phyloP scores from a whole-genome alignment of 495 filamentous ascomycete species.

The Penicillium flavigenum region DNA sequence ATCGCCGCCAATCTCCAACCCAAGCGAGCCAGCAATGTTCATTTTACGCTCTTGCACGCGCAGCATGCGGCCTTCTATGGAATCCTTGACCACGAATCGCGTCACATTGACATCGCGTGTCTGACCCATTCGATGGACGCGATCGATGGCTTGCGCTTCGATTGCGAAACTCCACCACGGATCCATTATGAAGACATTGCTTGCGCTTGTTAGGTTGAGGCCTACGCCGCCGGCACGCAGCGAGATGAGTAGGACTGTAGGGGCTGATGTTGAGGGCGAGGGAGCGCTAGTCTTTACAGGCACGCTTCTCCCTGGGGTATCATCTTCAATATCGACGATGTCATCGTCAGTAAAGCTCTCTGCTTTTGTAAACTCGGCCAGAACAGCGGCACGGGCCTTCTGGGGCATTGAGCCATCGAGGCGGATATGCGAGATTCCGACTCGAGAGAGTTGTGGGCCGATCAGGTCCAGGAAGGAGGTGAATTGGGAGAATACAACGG shows the following conservation, averaged over 20 bases:
- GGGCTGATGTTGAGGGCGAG: slow-evolving; percentile 18
- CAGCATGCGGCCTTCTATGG: slow-evolving; percentile 93
- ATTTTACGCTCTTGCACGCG: slow-evolving; percentile 92
- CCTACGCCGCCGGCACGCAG: slow-evolving; percentile 92
- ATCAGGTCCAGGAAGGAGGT: slow-evolving; percentile 94
- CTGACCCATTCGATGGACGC: slow-evolving; percentile 98
- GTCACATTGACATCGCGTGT: slow-evolving; percentile 78
- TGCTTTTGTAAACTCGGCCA: slow-evolving; percentile 63
- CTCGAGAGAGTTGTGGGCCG: slow-evolving; percentile 66
- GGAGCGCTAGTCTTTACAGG: slow-evolving; percentile 31
- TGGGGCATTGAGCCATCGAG: slow-evolving; percentile 91
- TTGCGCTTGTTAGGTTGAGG: slow-evolving; percentile 85
- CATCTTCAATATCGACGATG: slow-evolving; percentile 32
- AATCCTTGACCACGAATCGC: slow-evolving; percentile 83
- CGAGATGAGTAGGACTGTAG: slow-evolving; percentile 71
- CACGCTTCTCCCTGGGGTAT: slow-evolving; percentile 4
- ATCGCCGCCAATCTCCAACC: slow-evolving; percentile 63
- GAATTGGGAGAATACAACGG: slow-evolving; percentile 94
- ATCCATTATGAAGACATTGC: slow-evolving; percentile 96
- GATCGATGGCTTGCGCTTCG: slow-evolving; percentile 96
- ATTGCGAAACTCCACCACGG: slow-evolving; percentile 99
- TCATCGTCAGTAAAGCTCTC: slow-evolving; percentile 40
- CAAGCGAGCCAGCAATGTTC: slow-evolving; percentile 80
- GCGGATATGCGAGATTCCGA: slow-evolving; percentile 74
- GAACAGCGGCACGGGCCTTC: slow-evolving; percentile 72